Conservation (phyloP, 495 filamentous ascomycete species). For the Penicillium alfredii region DNA sequence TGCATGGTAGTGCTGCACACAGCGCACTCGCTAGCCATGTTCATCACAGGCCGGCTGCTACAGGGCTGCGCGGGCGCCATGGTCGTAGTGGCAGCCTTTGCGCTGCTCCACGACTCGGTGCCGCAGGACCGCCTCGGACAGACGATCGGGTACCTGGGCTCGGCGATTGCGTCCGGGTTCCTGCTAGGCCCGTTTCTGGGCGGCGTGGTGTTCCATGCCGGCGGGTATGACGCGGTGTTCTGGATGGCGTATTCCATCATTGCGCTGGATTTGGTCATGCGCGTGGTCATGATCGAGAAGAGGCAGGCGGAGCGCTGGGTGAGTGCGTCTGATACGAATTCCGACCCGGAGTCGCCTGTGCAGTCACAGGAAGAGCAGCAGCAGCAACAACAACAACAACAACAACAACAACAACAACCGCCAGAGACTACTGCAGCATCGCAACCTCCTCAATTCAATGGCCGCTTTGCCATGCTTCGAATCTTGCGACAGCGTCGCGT, state of each 20-base stretch:
- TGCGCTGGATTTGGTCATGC: constrained; percentile 56
- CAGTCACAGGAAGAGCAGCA: not conserved
- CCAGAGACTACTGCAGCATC: too few species aligned
- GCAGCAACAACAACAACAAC: too few species aligned
- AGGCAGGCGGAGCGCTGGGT: constrained; percentile 31
- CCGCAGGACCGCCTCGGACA: constrained; percentile 51
- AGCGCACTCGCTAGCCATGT: constrained; percentile 44
- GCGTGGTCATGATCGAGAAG: constrained; percentile 59
- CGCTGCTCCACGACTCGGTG: constrained; percentile 55
- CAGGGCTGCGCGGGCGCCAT: constrained; percentile 58
- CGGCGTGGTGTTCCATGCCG: constrained; percentile 53
- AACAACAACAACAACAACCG: too few species aligned
- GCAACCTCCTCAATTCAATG: too few species aligned
- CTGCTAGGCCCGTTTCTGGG: constrained; percentile 51
- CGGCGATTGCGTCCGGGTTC: constrained; percentile 28
- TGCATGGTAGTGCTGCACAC: constrained; percentile 53
- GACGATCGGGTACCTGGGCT: constrained; percentile 40
- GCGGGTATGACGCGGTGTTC: constrained; percentile 57
- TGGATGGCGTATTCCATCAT: constrained; percentile 53
- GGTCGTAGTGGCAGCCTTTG: constrained; percentile 59
- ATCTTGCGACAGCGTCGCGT: constrained; percentile 27
- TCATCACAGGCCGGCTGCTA: constrained; percentile 52
- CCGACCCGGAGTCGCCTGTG: constrained; percentile 1
- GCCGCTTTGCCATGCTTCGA: constrained; percentile 15
- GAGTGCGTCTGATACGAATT: not conserved